Evolutionary conservation across 2,329 filamentous ascomycete species (phyloP).

Genomic region (Arthrobotrys sinensis): DNA sequence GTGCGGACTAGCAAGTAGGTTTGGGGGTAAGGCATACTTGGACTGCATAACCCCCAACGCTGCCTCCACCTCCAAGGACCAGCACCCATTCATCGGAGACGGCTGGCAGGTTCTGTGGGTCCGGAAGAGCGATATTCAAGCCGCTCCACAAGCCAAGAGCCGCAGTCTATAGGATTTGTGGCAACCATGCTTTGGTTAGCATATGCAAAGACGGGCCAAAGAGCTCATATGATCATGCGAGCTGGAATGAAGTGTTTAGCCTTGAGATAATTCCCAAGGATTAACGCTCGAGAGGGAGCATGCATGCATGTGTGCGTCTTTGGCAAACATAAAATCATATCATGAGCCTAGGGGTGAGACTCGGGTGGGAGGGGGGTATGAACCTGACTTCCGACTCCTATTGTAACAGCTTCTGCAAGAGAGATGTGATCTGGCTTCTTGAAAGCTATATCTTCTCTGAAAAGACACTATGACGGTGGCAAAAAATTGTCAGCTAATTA

Average conservation of each 20-base stretch:
- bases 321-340: background rate
- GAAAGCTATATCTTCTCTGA: slow-evolving; percentile 31
- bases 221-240: slow-evolving; percentile 39
- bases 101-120: slow-evolving; percentile 50
- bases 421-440: slow-evolving; percentile 47
- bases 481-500: slow-evolving; percentile 16
- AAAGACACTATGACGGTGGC: slow-evolving; percentile 43
- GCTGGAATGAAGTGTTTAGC: background rate
- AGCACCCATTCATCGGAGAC: slow-evolving; percentile 57
- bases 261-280: background rate
- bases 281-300: background rate
- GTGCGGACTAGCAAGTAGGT: background rate
- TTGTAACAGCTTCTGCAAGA: slow-evolving; percentile 39
- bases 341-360: slow-evolving; percentile 1
- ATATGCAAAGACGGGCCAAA: slow-evolving; percentile 44
- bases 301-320: slow-evolving; percentile 4
- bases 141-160: slow-evolving; percentile 49
- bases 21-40: slow-evolving; percentile 40
- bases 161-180: slow-evolving; percentile 40
- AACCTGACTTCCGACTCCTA: slow-evolving; percentile 39
- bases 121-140: slow-evolving; percentile 42
- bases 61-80: slow-evolving; percentile 51
- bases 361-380: slow-evolving; percentile 9
- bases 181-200: slow-evolving; percentile 7
- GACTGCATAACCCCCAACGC: slow-evolving; percentile 51